Conservation (phyloP, 495 filamentous ascomycete species). For the Neurospora sp. region DNA sequence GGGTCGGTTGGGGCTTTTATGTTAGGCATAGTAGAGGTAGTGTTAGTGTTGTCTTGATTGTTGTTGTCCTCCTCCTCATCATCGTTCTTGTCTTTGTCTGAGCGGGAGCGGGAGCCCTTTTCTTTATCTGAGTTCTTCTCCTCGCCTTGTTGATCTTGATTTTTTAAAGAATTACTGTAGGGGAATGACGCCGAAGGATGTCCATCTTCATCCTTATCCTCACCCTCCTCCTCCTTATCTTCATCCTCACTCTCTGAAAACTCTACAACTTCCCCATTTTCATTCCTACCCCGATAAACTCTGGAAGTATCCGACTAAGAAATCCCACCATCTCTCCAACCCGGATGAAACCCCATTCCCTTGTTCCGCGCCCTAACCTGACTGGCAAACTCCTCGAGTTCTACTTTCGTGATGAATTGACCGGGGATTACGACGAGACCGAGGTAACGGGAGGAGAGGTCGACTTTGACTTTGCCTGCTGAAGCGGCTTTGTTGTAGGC, state of each 20-base stretch:
- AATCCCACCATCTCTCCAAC: not conserved
- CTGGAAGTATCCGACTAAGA: not conserved
- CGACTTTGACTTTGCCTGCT: constrained; percentile 38
- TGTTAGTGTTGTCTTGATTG: too few species aligned
- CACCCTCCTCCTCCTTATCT: not conserved
- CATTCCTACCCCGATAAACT: not conserved
- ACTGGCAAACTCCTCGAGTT: constrained; percentile 63
- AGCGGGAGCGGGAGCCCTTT: not conserved
- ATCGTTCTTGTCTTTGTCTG: not conserved
- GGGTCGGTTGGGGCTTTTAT: not conserved
- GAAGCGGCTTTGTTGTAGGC: not conserved
- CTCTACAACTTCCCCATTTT: not conserved
- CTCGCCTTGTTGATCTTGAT: not conserved
- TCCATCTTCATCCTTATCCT: too few species aligned
- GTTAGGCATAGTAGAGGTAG: not conserved
- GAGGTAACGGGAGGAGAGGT: constrained; percentile 76
- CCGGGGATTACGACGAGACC: constrained; percentile 89
- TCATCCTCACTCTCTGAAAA: not conserved
- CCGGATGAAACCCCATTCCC: not conserved
- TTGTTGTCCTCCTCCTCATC: not conserved
- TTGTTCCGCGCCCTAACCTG: constrained; percentile 21
- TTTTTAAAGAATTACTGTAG: too few species aligned
- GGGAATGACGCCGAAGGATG: rapidly evolving
- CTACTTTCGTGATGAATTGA: constrained; percentile 73
- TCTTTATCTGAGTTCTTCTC: not conserved